phyloP scores from a whole-genome alignment of 495 filamentous ascomycete genomes.

The Schizothecium vesticola region DNA sequence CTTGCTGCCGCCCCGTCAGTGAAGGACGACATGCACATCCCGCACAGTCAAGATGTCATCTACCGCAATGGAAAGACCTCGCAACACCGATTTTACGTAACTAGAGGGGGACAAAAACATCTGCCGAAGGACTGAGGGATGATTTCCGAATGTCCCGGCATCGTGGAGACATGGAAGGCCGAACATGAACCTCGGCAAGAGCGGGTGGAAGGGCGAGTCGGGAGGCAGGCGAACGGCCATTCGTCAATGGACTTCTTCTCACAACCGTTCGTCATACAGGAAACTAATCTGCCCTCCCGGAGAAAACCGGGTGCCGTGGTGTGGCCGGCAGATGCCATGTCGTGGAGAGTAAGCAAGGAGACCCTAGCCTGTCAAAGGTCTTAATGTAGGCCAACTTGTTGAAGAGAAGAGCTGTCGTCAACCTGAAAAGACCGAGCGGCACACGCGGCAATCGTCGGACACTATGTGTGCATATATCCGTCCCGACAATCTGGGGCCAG shows the following conservation, averaged over 20 bases:
- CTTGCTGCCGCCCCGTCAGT: too few relatives aligned
- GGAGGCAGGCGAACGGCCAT: neutral
- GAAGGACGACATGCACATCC: too few relatives aligned
- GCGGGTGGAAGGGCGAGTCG: neutral
- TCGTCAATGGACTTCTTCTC: neutral
- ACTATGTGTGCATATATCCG: neutral
- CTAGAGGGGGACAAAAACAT: neutral
- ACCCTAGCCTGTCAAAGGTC: neutral
- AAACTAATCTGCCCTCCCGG: neutral
- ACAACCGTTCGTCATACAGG: neutral
- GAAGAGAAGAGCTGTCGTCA: too few relatives aligned
- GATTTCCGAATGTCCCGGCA: neutral
- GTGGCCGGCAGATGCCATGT: neutral
- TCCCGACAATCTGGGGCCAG: neutral
- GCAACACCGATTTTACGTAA: neutral
- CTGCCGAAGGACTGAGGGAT: neutral
- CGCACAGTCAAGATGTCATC: neutral
- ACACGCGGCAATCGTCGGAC: neutral
- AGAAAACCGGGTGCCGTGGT: neutral
- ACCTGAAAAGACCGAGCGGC: neutral
- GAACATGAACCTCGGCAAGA: neutral
- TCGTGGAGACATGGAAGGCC: neutral
- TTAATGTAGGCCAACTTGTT: neutral
- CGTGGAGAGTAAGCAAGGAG: neutral
- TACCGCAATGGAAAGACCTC: neutral